Evolutionary conservation across 805 yeast species (phyloP).

Genomic region (Candida pini): DNA sequence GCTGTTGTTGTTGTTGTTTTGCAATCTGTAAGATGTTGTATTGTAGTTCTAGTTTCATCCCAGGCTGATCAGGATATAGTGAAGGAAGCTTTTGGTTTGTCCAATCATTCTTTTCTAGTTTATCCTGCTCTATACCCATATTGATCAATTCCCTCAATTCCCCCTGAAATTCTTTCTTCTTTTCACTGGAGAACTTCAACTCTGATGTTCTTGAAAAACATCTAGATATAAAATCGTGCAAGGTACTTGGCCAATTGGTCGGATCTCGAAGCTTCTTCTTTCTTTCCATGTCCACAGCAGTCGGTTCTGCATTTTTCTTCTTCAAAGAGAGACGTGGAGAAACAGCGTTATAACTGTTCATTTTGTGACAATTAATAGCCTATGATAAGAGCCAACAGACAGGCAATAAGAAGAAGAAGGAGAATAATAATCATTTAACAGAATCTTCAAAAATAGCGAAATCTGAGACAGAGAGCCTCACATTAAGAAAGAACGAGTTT

Average conservation of each 20-base stretch:
- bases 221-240: constrained; percentile 44
- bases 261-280: constrained; percentile 24
- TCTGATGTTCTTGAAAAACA: constrained; percentile 38
- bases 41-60: constrained; percentile 13
- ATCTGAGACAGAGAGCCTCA: too few species aligned
- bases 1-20: constrained; percentile 5
- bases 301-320: constrained; percentile 2
- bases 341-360: constrained; percentile 15
- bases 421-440: too few species aligned
- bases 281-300: constrained; percentile 1
- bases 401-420: too few species aligned
- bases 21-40: constrained; percentile 10
- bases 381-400: too few species aligned
- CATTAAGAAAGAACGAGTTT: too few species aligned
- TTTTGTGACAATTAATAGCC: too few species aligned
- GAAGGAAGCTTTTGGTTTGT: constrained; percentile 43
- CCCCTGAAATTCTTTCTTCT: constrained; percentile 36
- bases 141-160: constrained; percentile 48
- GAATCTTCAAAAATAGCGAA: too few species aligned
- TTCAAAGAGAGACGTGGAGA: constrained; percentile 17
- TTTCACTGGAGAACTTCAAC: constrained; percentile 27
- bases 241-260: constrained; percentile 47
- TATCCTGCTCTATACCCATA: constrained; percentile 38
- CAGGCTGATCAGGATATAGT: constrained; percentile 12
- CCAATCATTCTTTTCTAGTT: constrained; percentile 53